phyloP scores from a whole-genome alignment of 2,329 filamentous ascomycete genomes.

The Exophiala aquamarina region DNA sequence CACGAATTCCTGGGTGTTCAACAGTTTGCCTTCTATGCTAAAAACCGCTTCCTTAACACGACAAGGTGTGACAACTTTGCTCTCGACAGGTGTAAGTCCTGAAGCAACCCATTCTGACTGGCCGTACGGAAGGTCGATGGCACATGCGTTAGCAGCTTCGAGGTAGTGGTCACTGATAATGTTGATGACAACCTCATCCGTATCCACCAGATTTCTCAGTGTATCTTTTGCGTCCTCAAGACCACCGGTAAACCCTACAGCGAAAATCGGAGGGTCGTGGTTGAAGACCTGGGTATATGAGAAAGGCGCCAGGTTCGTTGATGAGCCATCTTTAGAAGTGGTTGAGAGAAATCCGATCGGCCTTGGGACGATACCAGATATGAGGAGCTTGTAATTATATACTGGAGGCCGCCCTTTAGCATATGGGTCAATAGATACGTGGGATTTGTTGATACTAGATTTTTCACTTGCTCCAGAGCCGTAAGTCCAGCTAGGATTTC shows the following conservation, averaged over 20 bases:
- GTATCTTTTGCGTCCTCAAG: slow-evolving; percentile 71
- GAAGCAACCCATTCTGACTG: slow-evolving; percentile 76
- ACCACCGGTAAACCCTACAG: slow-evolving; percentile 60
- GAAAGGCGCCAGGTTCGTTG: slow-evolving; percentile 81
- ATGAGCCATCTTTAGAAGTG: slow-evolving; percentile 59
- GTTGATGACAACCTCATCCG: slow-evolving; percentile 78
- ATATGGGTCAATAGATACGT: slow-evolving; percentile 81
- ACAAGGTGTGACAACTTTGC: slow-evolving; percentile 65
- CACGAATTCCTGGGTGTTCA: slow-evolving; percentile 75
- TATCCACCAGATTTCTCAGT: slow-evolving; percentile 70
- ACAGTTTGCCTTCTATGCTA: slow-evolving; percentile 75
- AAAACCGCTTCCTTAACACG: slow-evolving; percentile 82
- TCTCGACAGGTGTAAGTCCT: slow-evolving; percentile 70
- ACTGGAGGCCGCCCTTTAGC: slow-evolving; percentile 64
- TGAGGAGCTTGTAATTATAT: slow-evolving; percentile 90
- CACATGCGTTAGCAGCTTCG: slow-evolving; percentile 83
- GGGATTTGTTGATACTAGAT: slow-evolving; percentile 52
- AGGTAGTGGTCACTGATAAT: slow-evolving; percentile 81
- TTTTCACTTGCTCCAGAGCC: slow-evolving; percentile 44
- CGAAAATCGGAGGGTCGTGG: slow-evolving; percentile 85
- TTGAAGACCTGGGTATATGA: slow-evolving; percentile 81
- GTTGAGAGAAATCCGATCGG: slow-evolving; percentile 70
- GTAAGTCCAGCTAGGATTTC: slow-evolving; percentile 42
- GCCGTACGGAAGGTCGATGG: slow-evolving; percentile 75
- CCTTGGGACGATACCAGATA: slow-evolving; percentile 77